A percentile compares a stretch with the other conserved stretches of the same genome.
Evolutionary conservation across 1,139 yeast genomes (phyloP).

Genomic region (Yamadazyma dushanensis): DNA sequence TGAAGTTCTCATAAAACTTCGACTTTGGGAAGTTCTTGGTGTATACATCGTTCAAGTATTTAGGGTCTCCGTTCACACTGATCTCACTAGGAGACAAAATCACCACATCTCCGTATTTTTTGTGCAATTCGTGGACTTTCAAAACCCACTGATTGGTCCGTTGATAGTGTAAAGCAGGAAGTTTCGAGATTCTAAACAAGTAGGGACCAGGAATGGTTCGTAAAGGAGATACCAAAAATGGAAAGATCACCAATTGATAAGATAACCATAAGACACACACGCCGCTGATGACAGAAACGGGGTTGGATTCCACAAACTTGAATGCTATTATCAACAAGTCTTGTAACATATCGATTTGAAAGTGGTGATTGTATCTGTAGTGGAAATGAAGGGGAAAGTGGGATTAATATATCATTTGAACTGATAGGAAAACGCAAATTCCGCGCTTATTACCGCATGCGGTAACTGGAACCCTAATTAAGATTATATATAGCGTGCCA

Average conservation of each 20-base stretch:
- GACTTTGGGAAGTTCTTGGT: slow-evolving; percentile 59
- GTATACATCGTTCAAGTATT: slow-evolving; percentile 57
- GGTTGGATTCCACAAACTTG: slow-evolving; percentile 10
- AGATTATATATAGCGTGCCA: too few relatives aligned
- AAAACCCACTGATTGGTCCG: slow-evolving; percentile 54
- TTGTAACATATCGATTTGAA: slow-evolving; percentile 10
- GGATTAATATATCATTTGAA: too few relatives aligned
- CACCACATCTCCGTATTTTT: slow-evolving; percentile 58
- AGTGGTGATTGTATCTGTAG: too few relatives aligned
- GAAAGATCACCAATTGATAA: slow-evolving; percentile 40
- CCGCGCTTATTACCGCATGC: too few relatives aligned
- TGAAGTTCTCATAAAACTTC: slow-evolving; percentile 60
- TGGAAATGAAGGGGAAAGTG: too few relatives aligned
- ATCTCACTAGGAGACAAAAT: slow-evolving; percentile 63
- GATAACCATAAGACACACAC: slow-evolving; percentile 8
- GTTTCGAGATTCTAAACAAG: slow-evolving; percentile 43
- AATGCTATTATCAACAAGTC: slow-evolving; percentile 5
- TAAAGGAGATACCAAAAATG: slow-evolving; percentile 51
- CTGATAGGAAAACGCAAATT: too few relatives aligned
- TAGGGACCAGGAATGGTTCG: slow-evolving; percentile 62
- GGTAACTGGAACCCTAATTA: too few relatives aligned
- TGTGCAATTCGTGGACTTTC: slow-evolving; percentile 52
- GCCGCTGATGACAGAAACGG: background rate
- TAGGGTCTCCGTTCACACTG: slow-evolving; percentile 53
- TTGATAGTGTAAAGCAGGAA: slow-evolving; percentile 53